These are phyloP conservation scores for Metschnikowia amazonensis DNA, from an alignment of 805 yeast species.

Conservation along the genomic window DNA sequence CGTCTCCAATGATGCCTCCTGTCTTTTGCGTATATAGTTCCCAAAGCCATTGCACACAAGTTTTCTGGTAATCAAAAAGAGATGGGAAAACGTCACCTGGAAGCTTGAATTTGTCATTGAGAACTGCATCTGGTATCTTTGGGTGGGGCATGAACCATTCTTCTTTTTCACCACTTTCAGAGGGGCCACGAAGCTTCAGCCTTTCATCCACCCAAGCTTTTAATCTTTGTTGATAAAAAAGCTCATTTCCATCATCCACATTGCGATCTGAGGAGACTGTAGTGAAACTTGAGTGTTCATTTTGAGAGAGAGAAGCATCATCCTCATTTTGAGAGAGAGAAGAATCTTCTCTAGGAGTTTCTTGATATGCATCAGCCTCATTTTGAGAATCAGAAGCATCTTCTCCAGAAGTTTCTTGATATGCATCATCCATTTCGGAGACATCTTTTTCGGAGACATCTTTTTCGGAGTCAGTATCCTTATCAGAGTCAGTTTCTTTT, in stretches of 20 bases:
- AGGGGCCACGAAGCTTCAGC: conserved; percentile 34
- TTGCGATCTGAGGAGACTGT: conserved; percentile 23
- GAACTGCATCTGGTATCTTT: conserved; percentile 62
- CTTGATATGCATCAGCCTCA: no score
- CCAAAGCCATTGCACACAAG: conserved; percentile 97
- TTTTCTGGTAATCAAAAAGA: conserved; percentile 88
- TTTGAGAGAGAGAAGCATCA: no score
- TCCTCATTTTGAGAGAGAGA: no score
- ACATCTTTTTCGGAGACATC: no score
- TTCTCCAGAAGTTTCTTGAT: no score
- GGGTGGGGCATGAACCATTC: conserved; percentile 85
- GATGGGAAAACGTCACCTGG: conserved; percentile 91
- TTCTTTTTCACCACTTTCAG: not conserved
- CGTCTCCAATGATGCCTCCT: conserved; percentile 97
- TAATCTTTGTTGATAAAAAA: conserved; percentile 56
- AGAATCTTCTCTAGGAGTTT: no score
- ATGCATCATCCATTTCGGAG: no score
- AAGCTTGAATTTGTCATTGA: conserved; percentile 64
- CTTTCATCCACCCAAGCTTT: conserved; percentile 57
- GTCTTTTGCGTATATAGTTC: conserved; percentile 84
- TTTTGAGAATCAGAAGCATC: no score
- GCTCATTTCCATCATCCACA: conserved; percentile 81
- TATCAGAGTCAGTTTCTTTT: no score
- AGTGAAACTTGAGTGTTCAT: not conserved
- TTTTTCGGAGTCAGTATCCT: not conserved